Base-by-base conservation (phyloP, 2,329 filamentous ascomycete species). In the Cercospora sesami region DNA sequence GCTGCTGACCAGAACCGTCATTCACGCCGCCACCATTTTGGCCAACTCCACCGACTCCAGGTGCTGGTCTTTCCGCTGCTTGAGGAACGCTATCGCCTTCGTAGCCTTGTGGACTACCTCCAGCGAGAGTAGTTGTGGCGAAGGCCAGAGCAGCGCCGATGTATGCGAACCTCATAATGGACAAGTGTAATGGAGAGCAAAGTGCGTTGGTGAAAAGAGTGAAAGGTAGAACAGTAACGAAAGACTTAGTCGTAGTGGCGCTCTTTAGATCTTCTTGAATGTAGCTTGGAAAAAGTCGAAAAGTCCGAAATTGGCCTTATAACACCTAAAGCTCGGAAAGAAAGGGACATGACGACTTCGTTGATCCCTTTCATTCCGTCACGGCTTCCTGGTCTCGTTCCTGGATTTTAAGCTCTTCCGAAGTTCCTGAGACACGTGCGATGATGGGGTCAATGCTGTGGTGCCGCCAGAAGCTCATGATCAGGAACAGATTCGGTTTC, bases 161-260 rank as follows among this genome's bases (percentile, higher is more conserved):
- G 45, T 45, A 21, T 48, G 64, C 51, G 60, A 64, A 64, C 21
- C 60, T 67, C 65, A 69, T 69, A 28, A 63, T 61, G 57, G 33
- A 16, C 6, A 23, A 42, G 21, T 55, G 14, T 23, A 10, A 26
- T 55, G 23, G 12, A 4, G 9, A 7, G 51, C 12, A 36, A 36
- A 5, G 33, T 36, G 14, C 12, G 12, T 12, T 36, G 33, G 14
- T 36, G 33, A 36, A 36, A 10, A 12, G 14, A 14, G 33, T 12
- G 12, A 39, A 39, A 39, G 36, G 16, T 5, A n/a, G 36, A n/a
- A 39, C 36, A 39, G 36, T 16, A 39, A 39, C 36, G 36, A 39
- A 39, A 16, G 16, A n/a, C n/a, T 16, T n/a, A 16, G 36, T 39
- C 36, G 36, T n/a, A 39, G 36, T 39, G 36, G 14, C 36, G 14